Evolutionary conservation across 2,329 filamentous ascomycete species (phyloP), one percentile per base, ranked within the genome.

Genomic region (Neopestalotiopsis sp.): DNA sequence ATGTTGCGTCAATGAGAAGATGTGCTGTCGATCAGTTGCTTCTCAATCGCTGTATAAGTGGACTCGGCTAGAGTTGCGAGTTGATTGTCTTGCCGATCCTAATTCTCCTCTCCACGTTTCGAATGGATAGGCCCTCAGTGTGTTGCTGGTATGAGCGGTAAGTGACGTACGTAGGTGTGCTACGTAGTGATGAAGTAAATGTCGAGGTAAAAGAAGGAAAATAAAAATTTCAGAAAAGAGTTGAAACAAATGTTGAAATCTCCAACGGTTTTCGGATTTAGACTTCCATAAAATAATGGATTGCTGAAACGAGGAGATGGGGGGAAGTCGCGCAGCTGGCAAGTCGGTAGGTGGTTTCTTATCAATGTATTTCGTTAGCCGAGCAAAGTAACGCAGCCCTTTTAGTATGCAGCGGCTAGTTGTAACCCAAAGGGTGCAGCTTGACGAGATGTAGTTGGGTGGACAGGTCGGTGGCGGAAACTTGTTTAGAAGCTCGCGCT

Each of bases 41-140:
- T 40, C 53, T 38, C 20, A 45, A 42, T 30, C 14, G 57, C 34
- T 20, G 56, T 67, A 67, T 67, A 67, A 67, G 65, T 67, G 65
- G 65, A 56, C 32, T 66, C 64, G 28, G 45, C 53, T 40, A 57
- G 28, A 66, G 64, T 67, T 67, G 56, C 65, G 56, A 40, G 30
- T 67, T 67, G 57, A 67, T 61, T 61, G 65, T 56, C 30, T 38
- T 61, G 65, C 40, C 65, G 65, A 67, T 67, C 65, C 34, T 38
- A 61, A 59, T 61, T 45, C 10, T 32, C 3, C 32, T 67, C 65
- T 61, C 42, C 17, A 38, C 38, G 42, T 61, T 61, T 17, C 28
- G 30, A 13, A 17, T 20, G 42, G 56, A 49, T 32, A 59, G n/a
- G 45, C 45, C 45, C 14, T 28, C 28, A 38, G 20, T 12, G 28